These are phyloP conservation scores for Odontarrhena argentea DNA, from an alignment of 345 rosid species.

Conservation along the genomic window DNA sequence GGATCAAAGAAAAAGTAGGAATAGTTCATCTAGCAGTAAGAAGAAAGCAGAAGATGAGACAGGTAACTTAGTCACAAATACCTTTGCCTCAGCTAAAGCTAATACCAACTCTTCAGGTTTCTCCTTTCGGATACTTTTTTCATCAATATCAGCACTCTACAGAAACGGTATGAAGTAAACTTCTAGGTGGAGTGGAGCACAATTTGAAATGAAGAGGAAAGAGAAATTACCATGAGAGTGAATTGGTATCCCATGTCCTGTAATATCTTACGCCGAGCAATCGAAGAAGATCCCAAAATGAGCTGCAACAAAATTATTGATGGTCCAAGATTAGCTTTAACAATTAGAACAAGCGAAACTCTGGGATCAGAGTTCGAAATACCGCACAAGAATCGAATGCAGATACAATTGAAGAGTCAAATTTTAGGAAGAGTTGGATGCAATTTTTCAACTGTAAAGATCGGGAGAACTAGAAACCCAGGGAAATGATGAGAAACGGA, in stretches of 20 bases:
- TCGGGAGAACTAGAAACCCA: not conserved
- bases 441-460: not conserved
- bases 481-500: slow-evolving; percentile 4
- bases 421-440: not conserved
- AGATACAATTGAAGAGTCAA: not conserved
- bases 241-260: slow-evolving; percentile 90
- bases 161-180: not conserved
- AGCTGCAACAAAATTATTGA: slow-evolving; percentile 48
- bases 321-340: not conserved
- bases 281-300: slow-evolving; percentile 84
- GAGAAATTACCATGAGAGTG: slow-evolving; percentile 57
- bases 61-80: not conserved
- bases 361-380: not conserved
- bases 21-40: not conserved
- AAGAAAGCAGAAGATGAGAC: not conserved
- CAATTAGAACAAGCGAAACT: slow-evolving; percentile 1
- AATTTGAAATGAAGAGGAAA: not conserved
- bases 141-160: slow-evolving; percentile 94
- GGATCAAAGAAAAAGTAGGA: not conserved
- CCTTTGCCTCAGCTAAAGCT: slow-evolving; percentile 97
- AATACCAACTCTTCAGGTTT: slow-evolving; percentile 85
- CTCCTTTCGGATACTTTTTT: slow-evolving; percentile 71
- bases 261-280: slow-evolving; percentile 64
- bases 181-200: not conserved
- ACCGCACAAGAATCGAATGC: not conserved